Base-by-base conservation (phyloP, 1,284 basidiomycete genomes). In the Leccinum fuscescens region DNA sequence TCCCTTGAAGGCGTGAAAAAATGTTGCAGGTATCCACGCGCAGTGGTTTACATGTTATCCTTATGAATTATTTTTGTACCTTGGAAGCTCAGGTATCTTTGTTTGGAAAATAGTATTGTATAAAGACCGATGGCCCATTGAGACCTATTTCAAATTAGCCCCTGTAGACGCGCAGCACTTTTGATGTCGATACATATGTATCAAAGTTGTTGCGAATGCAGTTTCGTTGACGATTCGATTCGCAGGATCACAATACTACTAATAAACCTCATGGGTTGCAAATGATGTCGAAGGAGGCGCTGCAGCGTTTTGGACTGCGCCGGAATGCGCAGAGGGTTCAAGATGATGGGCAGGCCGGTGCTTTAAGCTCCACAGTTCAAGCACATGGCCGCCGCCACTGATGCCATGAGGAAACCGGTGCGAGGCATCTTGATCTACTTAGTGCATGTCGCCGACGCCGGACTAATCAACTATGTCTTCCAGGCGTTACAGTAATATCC, bases 1-100 rank as follows among this genome's bases (percentile, higher is more conserved):
- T 70, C 48, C 64, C 68, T 51, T 69, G 60, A 66, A 4, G 39
- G 22, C 20, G 6, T 12, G 4, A 48, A 49, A 49, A 12, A 24
- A 20, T 3, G 37, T 44, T 37, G 35, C 35, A 42, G 11, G 29
- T 44, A 20, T 49, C 22, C 22, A 15, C 9, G 35, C 11, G n/a
- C 2, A 15, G 9, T 8, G 11, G 6, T 15, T 22, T 15, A 20
- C n/a, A 6, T 44, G 11, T 12, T 44, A 44, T 44, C 42, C 9
- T 44, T 44, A 17, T 44, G 42, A 11, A 12, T 44, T 44, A 20
- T 44, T 44, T 17, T 11, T 44, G 9, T 44, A 44, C 17, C 11
- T 44, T 42, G n/a, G 39, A 42, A 11, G 20, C 20, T 20, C 20
- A 20, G 39, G 39, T 17, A 42, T 11, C 15, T 42, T 42, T 42